phyloP scores from a whole-genome alignment of 176 grass and related monocot species.

The Melocanna baccifera region DNA sequence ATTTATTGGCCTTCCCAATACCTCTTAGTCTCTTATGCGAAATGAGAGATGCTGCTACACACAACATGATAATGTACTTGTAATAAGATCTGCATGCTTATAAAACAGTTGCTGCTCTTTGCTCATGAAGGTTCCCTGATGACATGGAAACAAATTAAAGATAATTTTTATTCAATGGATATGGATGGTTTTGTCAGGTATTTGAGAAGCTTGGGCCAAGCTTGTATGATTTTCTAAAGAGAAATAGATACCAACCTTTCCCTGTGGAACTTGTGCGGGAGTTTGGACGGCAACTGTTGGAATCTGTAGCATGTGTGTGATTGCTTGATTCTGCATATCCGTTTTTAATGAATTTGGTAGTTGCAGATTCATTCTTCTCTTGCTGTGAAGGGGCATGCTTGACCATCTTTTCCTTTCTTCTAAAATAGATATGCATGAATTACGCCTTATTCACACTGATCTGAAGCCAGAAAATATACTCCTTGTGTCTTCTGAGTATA shows the following conservation, averaged over 20 bases:
- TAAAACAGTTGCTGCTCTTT: slow-evolving; percentile 43
- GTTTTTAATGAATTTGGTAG: slow-evolving; percentile 51
- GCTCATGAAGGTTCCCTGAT: slow-evolving; percentile 45
- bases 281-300: slow-evolving; percentile 98
- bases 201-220: slow-evolving; percentile 99
- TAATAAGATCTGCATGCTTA: slow-evolving; percentile 31
- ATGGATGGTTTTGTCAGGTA: slow-evolving; percentile 94
- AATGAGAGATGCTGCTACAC: slow-evolving; percentile 28
- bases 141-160: slow-evolving; percentile 52
- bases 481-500: slow-evolving; percentile 77
- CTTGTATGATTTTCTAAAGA: slow-evolving; percentile 99
- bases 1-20: neutral
- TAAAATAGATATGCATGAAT: slow-evolving; percentile 93
- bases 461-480: slow-evolving; percentile 99
- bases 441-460: slow-evolving; percentile 98
- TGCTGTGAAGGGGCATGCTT: slow-evolving; percentile 36
- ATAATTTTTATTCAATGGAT: slow-evolving; percentile 74
- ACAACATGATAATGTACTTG: slow-evolving; percentile 20
- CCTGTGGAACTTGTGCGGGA: slow-evolving; percentile 99
- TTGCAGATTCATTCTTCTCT: slow-evolving; percentile 42
- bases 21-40: neutral
- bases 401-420: slow-evolving; percentile 45
- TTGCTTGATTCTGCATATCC: slow-evolving; percentile 55
- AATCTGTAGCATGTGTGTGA: slow-evolving; percentile 99
- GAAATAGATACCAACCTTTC: slow-evolving; percentile 99